Evolutionary conservation across 2,329 filamentous ascomycete genomes (phyloP).

Genomic region (Periconia digitata): DNA sequence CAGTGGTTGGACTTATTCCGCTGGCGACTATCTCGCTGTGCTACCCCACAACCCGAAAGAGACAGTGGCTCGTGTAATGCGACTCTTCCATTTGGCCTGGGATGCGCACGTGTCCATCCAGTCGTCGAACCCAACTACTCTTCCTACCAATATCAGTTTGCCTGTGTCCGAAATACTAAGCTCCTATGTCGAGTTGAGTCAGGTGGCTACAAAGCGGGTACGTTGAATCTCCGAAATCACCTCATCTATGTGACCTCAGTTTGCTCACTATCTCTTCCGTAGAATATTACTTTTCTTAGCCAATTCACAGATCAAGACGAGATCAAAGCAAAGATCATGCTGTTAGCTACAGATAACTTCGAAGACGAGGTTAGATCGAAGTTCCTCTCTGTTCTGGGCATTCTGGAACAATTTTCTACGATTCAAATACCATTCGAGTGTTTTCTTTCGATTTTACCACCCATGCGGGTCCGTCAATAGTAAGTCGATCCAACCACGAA

Average conservation of each 20-base stretch:
- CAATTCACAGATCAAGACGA: neutral
- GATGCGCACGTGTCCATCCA: slow-evolving; percentile 15
- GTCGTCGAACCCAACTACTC: neutral
- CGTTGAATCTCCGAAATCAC: neutral
- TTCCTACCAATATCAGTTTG: slow-evolving; percentile 6
- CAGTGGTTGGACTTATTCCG: slow-evolving; percentile 57
- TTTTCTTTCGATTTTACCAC: slow-evolving; percentile 69
- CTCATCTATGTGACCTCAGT: neutral
- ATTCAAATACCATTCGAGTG: slow-evolving; percentile 52
- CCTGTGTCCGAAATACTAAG: slow-evolving; percentile 11
- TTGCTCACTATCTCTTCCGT: neutral
- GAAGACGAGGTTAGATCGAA: slow-evolving; percentile 32
- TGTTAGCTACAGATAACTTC: slow-evolving; percentile 27
- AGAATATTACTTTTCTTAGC: slow-evolving; percentile 7
- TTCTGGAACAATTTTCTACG: slow-evolving; percentile 16
- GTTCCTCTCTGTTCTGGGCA: slow-evolving; percentile 16
- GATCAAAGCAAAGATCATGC: slow-evolving; percentile 1
- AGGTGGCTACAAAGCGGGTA: slow-evolving; percentile 15
- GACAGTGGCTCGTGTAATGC: slow-evolving; percentile 13
- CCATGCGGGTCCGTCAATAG: slow-evolving; percentile 71
- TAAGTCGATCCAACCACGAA: neutral
- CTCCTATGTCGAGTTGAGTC: slow-evolving; percentile 13
- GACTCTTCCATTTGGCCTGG: slow-evolving; percentile 11
- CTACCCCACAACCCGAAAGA: slow-evolving; percentile 62
- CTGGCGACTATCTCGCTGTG: slow-evolving; percentile 73